Base-by-base conservation (phyloP, 2,329 filamentous ascomycete species). In the Diaporthe sp. region DNA sequence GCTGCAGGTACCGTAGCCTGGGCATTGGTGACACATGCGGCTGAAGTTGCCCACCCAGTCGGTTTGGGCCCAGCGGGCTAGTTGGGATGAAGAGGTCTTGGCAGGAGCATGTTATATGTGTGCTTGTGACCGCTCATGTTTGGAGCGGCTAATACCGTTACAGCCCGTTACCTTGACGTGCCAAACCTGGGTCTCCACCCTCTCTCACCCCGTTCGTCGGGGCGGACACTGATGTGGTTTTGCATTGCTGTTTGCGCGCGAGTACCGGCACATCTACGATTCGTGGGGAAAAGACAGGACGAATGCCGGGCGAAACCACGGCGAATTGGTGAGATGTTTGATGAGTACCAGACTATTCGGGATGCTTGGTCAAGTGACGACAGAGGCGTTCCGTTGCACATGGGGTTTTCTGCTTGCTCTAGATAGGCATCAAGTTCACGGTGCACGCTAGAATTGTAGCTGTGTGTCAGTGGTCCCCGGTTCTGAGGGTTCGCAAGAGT, bases 121-220 rank as follows among this genome's bases (percentile, higher is more conserved):
- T 28, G 68, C 64, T 71, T 73, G 74, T 57, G 71, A 70, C 71
- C 69, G 66, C 47, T 54, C 30, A 55, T 75, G 71, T 66, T 73
- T 73, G 64, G 64, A 54, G 45, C 45, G n/a, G 64, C n/a, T 54
- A 68, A 28, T 22, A 54, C 40, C n/a, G 64, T 68, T 68, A 68
- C 64, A 68, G 64, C 33, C 33, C 64, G 33, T 54, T 19, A 54
- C n/a, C 33, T 54, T 35, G n/a, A 54, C 64, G 15, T 35, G 33
- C 40, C 40, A n/a, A 55, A 42, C 58, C 68, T 50, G 72, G 35
- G n/a, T n/a, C n/a, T 28, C 28, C 45, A 25, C 15, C 30, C 28
- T 28, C 47, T 38, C 22, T 52, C 47, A 54, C 47, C 47, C 47
- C 19, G 64, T 54, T 68, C 47, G 64, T 54, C 13, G n/a, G 33